Percentiles rank a stretch among this genome's conserved stretches.
These are phyloP conservation scores for Jamesozyma lodderae DNA, from an alignment of 805 yeast genomes.

Conservation along the genomic window DNA sequence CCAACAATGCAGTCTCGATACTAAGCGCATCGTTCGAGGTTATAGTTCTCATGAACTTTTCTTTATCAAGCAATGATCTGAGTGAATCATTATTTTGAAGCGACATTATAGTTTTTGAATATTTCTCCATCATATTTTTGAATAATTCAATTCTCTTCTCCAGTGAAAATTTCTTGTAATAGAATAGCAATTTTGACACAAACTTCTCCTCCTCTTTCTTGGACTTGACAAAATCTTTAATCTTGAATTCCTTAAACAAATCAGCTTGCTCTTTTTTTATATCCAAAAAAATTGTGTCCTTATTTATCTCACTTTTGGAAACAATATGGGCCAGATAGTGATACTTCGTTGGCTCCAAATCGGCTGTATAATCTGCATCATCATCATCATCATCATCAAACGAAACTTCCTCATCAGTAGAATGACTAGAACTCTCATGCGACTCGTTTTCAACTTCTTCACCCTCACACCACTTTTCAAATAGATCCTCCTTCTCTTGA, in stretches of 20 bases:
- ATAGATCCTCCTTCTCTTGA: conserved; percentile 31
- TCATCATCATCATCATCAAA: conserved; percentile 1
- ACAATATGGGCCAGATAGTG: conserved; percentile 29
- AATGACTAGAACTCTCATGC: not conserved
- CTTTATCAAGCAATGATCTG: conserved; percentile 1
- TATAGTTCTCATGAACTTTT: conserved; percentile 5
- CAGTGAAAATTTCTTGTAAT: conserved; percentile 19
- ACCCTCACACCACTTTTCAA: conserved; percentile 38
- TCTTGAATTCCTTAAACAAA: conserved; percentile 18
- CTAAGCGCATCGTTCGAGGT: conserved; percentile 10
- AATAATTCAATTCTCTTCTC: conserved; percentile 15
- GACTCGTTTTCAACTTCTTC: not conserved
- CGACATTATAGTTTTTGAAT: not conserved
- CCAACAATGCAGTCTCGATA: conserved; percentile 18
- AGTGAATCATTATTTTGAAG: not conserved
- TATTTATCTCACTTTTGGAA: conserved; percentile 15
- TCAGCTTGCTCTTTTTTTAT: conserved; percentile 17
- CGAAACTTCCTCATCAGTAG: conserved; percentile 16
- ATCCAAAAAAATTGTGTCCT: conserved; percentile 22
- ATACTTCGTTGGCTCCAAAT: conserved; percentile 22
- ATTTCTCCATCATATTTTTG: conserved; percentile 6
- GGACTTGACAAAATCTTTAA: conserved; percentile 15
- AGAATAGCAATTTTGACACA: conserved; percentile 21
- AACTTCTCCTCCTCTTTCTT: conserved; percentile 20
- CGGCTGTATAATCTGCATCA: conserved; percentile 8